A percentile compares a stretch with the other conserved stretches of the same genome.
phyloP scores from a whole-genome alignment of 352 stramenopile genomes.

The Globisporangium iwayamae region DNA sequence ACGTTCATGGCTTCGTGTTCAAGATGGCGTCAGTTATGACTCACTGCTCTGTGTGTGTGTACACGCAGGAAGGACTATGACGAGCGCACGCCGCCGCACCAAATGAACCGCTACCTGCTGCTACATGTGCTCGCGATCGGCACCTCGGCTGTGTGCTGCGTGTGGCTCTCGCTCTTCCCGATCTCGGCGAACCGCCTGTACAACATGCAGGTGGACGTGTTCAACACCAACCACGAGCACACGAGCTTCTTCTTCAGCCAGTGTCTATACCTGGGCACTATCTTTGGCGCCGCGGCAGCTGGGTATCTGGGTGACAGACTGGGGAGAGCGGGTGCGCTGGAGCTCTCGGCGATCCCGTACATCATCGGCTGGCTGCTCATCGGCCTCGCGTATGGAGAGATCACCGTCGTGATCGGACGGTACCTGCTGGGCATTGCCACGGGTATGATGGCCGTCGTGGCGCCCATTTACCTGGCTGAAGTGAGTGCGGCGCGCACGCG shows the following conservation, averaged over 20 bases:
- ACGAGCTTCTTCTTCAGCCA: conserved; percentile 66
- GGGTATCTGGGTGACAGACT: conserved; percentile 64
- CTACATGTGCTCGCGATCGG: conserved; percentile 54
- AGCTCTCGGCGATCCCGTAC: conserved; percentile 69
- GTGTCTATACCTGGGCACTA: conserved; percentile 57
- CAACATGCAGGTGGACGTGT: conserved; percentile 85
- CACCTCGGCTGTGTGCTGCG: conserved; percentile 35
- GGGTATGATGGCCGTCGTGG: conserved; percentile 59
- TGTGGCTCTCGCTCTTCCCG: conserved; percentile 69
- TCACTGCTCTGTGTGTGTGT: background rate
- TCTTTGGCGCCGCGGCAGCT: conserved; percentile 52
- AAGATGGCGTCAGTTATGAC: conserved; percentile 1
- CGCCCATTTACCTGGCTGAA: conserved; percentile 71
- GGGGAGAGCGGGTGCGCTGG: conserved; percentile 62
- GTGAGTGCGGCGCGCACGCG: conserved; percentile 54
- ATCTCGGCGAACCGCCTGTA: conserved; percentile 67
- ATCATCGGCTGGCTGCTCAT: conserved; percentile 73
- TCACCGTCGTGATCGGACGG: conserved; percentile 58
- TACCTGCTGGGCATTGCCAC: conserved; percentile 57
- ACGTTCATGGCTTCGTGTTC: background rate
- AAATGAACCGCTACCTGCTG: conserved; percentile 59
- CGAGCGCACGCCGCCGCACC: conserved; percentile 24
- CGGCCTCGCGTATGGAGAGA: conserved; percentile 56
- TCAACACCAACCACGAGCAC: conserved; percentile 65
- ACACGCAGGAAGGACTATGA: conserved; percentile 15